Evolutionary conservation across 2,329 filamentous ascomycete species (phyloP).

Genomic region (Cryphonectria carpinicola): DNA sequence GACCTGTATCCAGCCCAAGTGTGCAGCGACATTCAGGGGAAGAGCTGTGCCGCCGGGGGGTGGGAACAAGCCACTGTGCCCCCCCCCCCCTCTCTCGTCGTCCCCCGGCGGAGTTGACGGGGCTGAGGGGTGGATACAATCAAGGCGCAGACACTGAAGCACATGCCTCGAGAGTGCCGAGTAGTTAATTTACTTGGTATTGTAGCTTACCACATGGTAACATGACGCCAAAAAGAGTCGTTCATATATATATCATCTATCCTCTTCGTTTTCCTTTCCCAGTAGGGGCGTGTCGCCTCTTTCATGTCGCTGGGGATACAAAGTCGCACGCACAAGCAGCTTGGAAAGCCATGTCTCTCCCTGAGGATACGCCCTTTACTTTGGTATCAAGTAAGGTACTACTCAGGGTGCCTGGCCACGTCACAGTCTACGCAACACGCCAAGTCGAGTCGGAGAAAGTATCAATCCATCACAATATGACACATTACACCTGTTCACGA

Average conservation of each 20-base stretch:
- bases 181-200: background rate
- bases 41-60: background rate
- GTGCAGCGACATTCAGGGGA: constrained; percentile 1
- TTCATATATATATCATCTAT: background rate
- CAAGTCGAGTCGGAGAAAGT: background rate
- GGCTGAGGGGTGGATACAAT: background rate
- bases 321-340: background rate
- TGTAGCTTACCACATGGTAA: too few relatives aligned
- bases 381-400: background rate
- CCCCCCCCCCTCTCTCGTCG: too few relatives aligned
- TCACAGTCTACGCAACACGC: constrained; percentile 5
- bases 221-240: background rate
- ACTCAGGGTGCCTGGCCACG: background rate
- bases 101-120: background rate
- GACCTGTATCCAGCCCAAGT: background rate
- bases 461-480: background rate
- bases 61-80: background rate
- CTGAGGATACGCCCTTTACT: background rate
- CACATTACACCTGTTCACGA: background rate
- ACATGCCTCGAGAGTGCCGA: background rate
- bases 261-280: background rate
- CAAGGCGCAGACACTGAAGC: background rate
- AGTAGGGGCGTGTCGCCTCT: background rate
- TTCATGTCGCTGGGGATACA: background rate
- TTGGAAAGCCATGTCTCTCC: background rate